Evolutionary conservation across 345 rosid species (phyloP).

Genomic region (Cardamine occulta): DNA sequence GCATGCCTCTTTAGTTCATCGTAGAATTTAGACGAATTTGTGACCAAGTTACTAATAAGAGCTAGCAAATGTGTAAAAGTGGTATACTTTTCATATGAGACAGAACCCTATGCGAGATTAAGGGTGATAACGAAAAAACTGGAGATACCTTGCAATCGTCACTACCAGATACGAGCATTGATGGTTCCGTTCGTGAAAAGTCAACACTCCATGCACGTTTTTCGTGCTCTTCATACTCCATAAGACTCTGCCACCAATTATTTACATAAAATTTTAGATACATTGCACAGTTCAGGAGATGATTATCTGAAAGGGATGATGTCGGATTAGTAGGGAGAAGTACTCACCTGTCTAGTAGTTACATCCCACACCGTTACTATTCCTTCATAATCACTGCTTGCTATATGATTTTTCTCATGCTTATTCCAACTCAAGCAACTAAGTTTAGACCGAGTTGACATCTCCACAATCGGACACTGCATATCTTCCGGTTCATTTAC

Average conservation of each 20-base stretch:
- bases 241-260: conserved; percentile 63
- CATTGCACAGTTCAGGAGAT: conserved; percentile 9
- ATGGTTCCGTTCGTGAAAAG: conserved; percentile 86
- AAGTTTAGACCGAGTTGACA: conserved; percentile 95
- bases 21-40: neutral
- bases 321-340: conserved; percentile 3
- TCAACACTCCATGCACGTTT: conserved; percentile 99
- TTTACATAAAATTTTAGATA: conserved; percentile 16
- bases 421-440: conserved; percentile 99
- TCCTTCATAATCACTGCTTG: conserved; percentile 99
- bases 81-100: neutral
- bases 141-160: conserved; percentile 93
- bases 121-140: neutral
- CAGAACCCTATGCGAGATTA: neutral
- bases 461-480: conserved; percentile 92
- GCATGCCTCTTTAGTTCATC: neutral
- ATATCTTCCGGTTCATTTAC: conserved; percentile 75
- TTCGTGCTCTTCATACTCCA: conserved; percentile 99
- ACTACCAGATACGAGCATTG: conserved; percentile 98
- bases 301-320: conserved; percentile 8
- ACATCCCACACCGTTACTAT: conserved; percentile 99
- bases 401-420: conserved; percentile 84
- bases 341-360: conserved; percentile 81
- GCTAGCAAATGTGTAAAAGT: conserved; percentile 10
- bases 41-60: neutral